Conservation (phyloP, 2,329 filamentous ascomycete genomes). For the Keithomyces neogunnii region DNA sequence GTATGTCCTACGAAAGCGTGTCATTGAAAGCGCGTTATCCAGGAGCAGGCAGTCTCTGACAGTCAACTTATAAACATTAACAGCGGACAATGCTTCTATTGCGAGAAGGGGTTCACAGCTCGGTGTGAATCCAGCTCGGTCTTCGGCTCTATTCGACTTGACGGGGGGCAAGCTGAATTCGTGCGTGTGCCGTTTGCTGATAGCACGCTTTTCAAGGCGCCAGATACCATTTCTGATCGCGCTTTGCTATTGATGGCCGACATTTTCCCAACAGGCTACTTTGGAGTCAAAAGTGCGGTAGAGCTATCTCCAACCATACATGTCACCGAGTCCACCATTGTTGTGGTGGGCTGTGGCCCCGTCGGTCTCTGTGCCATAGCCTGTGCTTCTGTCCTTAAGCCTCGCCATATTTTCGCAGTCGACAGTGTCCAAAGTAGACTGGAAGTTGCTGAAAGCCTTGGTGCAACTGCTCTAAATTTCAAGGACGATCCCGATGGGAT, state of each 20-base stretch:
- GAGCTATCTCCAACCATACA: constrained; percentile 39
- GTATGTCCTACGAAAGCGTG: constrained; percentile 30
- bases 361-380: constrained; percentile 79
- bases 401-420: constrained; percentile 68
- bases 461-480: constrained; percentile 80
- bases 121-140: constrained; percentile 63
- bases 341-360: constrained; percentile 77
- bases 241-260: constrained; percentile 83
- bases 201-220: constrained; percentile 65
- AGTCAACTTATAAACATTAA: neutral
- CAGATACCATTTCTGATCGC: constrained; percentile 59
- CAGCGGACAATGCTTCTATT: constrained; percentile 71
- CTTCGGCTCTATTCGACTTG: constrained; percentile 61
- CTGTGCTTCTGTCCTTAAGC: constrained; percentile 66
- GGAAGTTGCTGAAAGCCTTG: constrained; percentile 61
- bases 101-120: constrained; percentile 65
- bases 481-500: constrained; percentile 52
- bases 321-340: constrained; percentile 52
- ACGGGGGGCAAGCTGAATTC: constrained; percentile 77
- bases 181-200: constrained; percentile 76
- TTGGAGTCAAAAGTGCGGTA: constrained; percentile 73
- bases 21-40: neutral
- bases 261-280: constrained; percentile 84
- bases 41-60: neutral
- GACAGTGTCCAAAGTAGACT: constrained; percentile 71